phyloP scores from a whole-genome alignment of 768 basidiomycete genomes.

The Termitomyces sp. region DNA sequence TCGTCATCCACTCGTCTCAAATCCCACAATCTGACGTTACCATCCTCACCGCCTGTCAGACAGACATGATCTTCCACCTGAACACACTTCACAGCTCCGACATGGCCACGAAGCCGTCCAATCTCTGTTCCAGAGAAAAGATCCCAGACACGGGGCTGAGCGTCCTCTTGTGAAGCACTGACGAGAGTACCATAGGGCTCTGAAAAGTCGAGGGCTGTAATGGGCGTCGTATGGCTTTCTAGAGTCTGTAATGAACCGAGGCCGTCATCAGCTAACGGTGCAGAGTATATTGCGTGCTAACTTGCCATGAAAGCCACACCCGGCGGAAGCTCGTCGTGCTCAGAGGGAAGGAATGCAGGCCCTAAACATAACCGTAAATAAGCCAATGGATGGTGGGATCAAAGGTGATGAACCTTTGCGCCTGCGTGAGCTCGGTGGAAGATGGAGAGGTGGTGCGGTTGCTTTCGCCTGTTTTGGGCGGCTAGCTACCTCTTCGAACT shows the following conservation, averaged over 20 bases:
- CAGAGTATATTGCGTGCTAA: slow-evolving; percentile 1
- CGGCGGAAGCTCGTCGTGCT: slow-evolving; percentile 92
- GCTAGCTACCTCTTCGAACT: slow-evolving; percentile 55
- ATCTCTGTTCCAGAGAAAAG: slow-evolving; percentile 85
- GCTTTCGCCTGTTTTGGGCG: slow-evolving; percentile 25
- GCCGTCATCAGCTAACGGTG: slow-evolving; percentile 4
- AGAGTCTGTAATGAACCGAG: slow-evolving; percentile 58
- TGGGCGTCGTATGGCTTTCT: slow-evolving; percentile 72
- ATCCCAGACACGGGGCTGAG: slow-evolving; percentile 92
- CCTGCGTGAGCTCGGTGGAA: slow-evolving; percentile 61
- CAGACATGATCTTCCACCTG: slow-evolving; percentile 93
- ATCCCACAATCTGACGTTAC: slow-evolving; percentile 88
- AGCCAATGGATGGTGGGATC: background rate
- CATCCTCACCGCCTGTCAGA: slow-evolving; percentile 87
- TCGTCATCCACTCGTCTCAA: slow-evolving; percentile 72
- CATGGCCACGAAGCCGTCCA: slow-evolving; percentile 80
- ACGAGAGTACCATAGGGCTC: slow-evolving; percentile 96
- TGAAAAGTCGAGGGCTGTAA: slow-evolving; percentile 90
- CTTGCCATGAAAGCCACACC: slow-evolving; percentile 96
- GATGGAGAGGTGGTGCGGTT: slow-evolving; percentile 37
- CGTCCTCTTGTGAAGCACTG: slow-evolving; percentile 80
- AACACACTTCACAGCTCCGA: slow-evolving; percentile 77
- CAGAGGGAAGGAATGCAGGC: slow-evolving; percentile 94
- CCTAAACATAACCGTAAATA: slow-evolving; percentile 38
- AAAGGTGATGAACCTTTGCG: slow-evolving; percentile 50